Conservation (phyloP, 2,329 filamentous ascomycete species). For the Ascochyta lentis region DNA sequence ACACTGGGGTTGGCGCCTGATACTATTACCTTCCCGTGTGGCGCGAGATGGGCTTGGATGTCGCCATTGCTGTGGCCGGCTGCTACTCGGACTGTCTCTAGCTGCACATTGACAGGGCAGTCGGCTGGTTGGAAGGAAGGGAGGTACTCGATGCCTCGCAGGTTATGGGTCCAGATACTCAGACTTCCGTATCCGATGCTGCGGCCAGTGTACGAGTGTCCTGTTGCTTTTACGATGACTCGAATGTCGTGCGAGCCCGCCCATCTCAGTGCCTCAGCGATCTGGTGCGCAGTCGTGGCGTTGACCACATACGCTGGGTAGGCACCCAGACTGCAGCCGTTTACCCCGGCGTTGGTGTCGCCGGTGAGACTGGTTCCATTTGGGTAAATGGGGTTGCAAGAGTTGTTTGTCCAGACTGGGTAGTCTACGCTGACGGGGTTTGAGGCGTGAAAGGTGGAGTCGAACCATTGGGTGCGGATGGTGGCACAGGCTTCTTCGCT, state of each 20-base stretch:
- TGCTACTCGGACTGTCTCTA: slow-evolving; percentile 26
- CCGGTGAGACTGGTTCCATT: slow-evolving; percentile 41
- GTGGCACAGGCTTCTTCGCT: slow-evolving; percentile 26
- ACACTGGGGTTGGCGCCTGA: slow-evolving; percentile 41
- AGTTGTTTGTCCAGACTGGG: slow-evolving; percentile 38
- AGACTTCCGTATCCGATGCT: slow-evolving; percentile 27
- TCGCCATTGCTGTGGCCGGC: slow-evolving; percentile 31
- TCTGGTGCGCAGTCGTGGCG: slow-evolving; percentile 27
- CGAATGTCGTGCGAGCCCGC: slow-evolving; percentile 31
- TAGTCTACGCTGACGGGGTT: slow-evolving; percentile 40
- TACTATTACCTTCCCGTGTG: slow-evolving; percentile 23
- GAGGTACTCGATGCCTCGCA: slow-evolving; percentile 33
- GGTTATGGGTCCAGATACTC: slow-evolving; percentile 40
- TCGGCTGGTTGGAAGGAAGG: slow-evolving; percentile 25
- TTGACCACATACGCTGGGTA: slow-evolving; percentile 42
- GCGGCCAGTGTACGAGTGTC: slow-evolving; percentile 34
- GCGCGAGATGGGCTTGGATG: slow-evolving; percentile 23
- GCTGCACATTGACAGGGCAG: slow-evolving; percentile 14
- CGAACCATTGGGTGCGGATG: slow-evolving; percentile 35
- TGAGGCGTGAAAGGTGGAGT: slow-evolving; percentile 35
- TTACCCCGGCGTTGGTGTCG: slow-evolving; percentile 26
- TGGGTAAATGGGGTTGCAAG: slow-evolving; percentile 38
- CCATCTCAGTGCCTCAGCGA: slow-evolving; percentile 31
- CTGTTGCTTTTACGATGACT: slow-evolving; percentile 38
- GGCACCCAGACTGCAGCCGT: slow-evolving; percentile 31